phyloP scores from a whole-genome alignment of 768 basidiomycete species.

The Pluteus cervinus region DNA sequence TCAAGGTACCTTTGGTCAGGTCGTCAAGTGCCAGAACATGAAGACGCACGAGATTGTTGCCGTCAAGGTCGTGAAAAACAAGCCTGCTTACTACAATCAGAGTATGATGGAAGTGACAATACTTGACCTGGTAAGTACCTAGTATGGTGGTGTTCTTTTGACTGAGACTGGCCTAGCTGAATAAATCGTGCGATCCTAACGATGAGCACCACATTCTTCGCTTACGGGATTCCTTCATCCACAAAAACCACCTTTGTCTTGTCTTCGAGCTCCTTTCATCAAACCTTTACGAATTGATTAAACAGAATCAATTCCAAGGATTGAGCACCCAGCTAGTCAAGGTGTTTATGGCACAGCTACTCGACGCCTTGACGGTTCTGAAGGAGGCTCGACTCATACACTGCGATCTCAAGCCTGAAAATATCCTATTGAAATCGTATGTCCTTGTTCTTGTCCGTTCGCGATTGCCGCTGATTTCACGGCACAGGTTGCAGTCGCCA shows the following conservation, averaged over 20 bases:
- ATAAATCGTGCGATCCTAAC: constrained; percentile 87
- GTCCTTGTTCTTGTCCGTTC: constrained; percentile 11
- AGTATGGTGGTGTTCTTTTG: background rate
- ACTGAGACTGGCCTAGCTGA: constrained; percentile 51
- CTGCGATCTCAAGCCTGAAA: constrained; percentile 98
- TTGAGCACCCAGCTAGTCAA: constrained; percentile 95
- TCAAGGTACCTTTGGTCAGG: constrained; percentile 98
- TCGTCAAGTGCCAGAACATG: constrained; percentile 99
- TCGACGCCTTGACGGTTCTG: constrained; percentile 87
- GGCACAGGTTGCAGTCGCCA: constrained; percentile 81
- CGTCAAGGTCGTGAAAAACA: constrained; percentile 99
- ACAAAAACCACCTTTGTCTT: constrained; percentile 92
- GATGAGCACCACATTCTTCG: constrained; percentile 98
- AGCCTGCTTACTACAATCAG: constrained; percentile 99
- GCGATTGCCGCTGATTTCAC: constrained; percentile 3
- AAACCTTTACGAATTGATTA: constrained; percentile 98
- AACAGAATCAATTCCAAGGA: constrained; percentile 99
- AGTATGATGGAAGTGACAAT: constrained; percentile 99
- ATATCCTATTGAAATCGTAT: constrained; percentile 94
- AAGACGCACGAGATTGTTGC: constrained; percentile 98
- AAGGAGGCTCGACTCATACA: constrained; percentile 97
- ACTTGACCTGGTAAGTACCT: constrained; percentile 76
- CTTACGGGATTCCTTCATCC: constrained; percentile 93
- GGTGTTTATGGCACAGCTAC: constrained; percentile 93
- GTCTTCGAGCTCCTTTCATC: constrained; percentile 97